These are phyloP conservation scores for Myrica gale DNA, from an alignment of 306 rosid genomes.

Conservation along the genomic window DNA sequence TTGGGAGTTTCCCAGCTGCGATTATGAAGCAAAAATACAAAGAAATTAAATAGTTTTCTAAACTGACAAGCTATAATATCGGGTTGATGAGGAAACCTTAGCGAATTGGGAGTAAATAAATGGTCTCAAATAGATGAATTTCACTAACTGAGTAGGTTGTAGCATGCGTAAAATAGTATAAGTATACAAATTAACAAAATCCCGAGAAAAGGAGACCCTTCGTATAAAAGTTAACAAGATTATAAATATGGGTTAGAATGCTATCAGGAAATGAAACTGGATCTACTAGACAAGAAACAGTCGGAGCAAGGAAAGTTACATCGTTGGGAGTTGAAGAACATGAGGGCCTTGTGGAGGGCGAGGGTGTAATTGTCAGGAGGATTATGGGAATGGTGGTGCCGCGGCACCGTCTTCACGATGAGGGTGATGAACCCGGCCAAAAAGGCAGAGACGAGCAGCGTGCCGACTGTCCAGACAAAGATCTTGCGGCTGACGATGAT, in stretches of 20 bases:
- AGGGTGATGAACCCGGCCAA: conserved; percentile 72
- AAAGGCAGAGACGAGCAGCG: conserved; percentile 53
- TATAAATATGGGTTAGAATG: background rate
- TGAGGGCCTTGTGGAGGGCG: conserved; percentile 90
- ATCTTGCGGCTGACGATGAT: conserved; percentile 92
- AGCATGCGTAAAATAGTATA: too few relatives aligned
- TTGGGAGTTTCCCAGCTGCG: conserved; percentile 90
- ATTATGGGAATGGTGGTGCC: conserved; percentile 54
- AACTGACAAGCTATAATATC: background rate
- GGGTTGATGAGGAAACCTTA: background rate
- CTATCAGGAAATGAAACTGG: background rate
- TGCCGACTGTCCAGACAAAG: conserved; percentile 83
- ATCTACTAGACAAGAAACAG: background rate
- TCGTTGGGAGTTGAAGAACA: conserved; percentile 93
- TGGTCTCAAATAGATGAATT: too few relatives aligned
- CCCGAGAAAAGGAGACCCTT: too few relatives aligned
- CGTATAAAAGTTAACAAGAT: background rate
- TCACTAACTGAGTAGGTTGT: too few relatives aligned
- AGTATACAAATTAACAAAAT: too few relatives aligned
- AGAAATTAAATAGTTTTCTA: background rate
- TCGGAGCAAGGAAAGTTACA: conserved; percentile 35
- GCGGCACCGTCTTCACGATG: conserved; percentile 84
- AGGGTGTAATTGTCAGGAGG: conserved; percentile 93
- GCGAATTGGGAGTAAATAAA: background rate
- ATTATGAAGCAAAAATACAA: background rate